Evolutionary conservation across 1,139 yeast species (phyloP).

Genomic region (Hyphopichia pseudoburtonii): DNA sequence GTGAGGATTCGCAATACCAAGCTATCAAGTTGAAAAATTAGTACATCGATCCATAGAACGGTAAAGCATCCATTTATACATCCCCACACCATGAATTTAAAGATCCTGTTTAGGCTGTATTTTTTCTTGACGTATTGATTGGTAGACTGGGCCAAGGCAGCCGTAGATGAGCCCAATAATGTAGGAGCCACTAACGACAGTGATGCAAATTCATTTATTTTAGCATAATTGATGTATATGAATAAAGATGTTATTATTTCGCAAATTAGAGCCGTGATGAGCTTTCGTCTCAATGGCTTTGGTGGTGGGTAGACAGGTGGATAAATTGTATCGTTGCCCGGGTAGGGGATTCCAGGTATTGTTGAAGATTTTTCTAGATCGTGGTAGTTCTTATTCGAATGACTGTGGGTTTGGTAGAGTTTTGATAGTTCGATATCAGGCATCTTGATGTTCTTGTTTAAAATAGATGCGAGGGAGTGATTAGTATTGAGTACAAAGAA

Average conservation of each 20-base stretch:
- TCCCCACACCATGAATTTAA: conserved; percentile 64
- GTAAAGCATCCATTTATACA: conserved; percentile 56
- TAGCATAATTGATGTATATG: conserved; percentile 30
- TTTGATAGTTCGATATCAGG: conserved; percentile 5
- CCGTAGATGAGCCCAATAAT: conserved; percentile 47
- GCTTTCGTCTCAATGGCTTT: conserved; percentile 13
- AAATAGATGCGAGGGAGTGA: too few relatives aligned
- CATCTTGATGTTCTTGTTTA: too few relatives aligned
- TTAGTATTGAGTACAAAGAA: too few relatives aligned
- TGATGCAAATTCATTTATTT: conserved; percentile 17
- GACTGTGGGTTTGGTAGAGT: conserved; percentile 1
- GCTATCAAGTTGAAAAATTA: conserved; percentile 38
- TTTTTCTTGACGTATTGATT: conserved; percentile 48
- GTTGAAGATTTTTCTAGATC: conserved; percentile 7
- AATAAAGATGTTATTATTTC: conserved; percentile 23
- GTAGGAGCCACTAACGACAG: conserved; percentile 41
- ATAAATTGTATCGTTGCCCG: conserved; percentile 8
- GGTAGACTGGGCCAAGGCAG: conserved; percentile 58
- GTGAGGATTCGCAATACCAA: conserved; percentile 38
- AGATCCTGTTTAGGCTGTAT: conserved; percentile 38
- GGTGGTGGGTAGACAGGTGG: conserved; percentile 22
- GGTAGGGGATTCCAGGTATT: conserved; percentile 1
- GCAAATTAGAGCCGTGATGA: conserved; percentile 17
- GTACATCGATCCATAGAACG: conserved; percentile 55
- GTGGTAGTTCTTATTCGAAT: neutral